Evolutionary conservation across 768 basidiomycete genomes (phyloP).

Genomic region (Lactarius indigo): DNA sequence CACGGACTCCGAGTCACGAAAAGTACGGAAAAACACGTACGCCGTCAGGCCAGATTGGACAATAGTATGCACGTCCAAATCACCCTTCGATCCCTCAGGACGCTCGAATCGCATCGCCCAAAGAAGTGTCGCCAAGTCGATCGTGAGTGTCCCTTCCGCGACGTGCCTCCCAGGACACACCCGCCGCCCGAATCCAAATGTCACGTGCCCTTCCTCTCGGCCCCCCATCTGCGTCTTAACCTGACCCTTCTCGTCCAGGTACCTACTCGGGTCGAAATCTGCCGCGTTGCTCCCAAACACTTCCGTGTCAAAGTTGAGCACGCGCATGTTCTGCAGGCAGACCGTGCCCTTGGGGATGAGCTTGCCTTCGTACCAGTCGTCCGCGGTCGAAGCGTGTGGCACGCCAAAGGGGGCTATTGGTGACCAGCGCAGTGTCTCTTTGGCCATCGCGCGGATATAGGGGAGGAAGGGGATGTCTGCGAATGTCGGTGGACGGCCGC

Average conservation of each 20-base stretch:
- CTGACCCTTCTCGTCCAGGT: conserved; percentile 2
- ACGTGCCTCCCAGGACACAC: conserved; percentile 34
- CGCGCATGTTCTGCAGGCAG: neutral
- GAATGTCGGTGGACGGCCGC: conserved; percentile 36
- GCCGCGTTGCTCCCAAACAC: neutral
- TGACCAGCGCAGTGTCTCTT: conserved; percentile 34
- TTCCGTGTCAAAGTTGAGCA: neutral
- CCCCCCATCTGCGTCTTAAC: conserved; percentile 22
- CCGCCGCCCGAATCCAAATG: conserved; percentile 31
- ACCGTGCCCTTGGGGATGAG: conserved; percentile 21
- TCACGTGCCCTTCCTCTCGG: conserved; percentile 29
- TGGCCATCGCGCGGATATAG: conserved; percentile 36
- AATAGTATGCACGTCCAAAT: neutral
- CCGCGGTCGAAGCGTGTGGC: neutral
- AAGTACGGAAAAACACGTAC: conserved; percentile 9
- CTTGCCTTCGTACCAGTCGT: conserved; percentile 17
- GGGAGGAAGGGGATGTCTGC: conserved; percentile 34
- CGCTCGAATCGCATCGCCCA: conserved; percentile 27
- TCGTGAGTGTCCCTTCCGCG: conserved; percentile 33
- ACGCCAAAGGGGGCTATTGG: conserved; percentile 28
- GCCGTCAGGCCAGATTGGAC: neutral
- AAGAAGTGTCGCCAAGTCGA: conserved; percentile 32
- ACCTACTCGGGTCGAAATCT: neutral
- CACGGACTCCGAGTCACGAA: neutral
- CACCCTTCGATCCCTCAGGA: neutral